phyloP scores from a whole-genome alignment of 2,329 filamentous ascomycete genomes.

The Epichloe hybrida region DNA sequence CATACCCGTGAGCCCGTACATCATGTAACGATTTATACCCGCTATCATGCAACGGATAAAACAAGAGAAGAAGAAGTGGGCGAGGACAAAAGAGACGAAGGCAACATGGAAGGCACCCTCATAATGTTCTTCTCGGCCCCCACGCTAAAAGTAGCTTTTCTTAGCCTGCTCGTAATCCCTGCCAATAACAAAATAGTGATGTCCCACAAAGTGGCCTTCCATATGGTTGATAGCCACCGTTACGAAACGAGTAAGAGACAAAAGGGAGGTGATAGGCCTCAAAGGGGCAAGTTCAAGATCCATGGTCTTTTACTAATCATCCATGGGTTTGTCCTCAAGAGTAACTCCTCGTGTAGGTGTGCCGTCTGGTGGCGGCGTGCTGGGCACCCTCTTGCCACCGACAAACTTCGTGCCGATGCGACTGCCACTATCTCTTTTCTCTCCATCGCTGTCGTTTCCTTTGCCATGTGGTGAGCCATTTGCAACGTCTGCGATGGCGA shows the following conservation, averaged over 20 bases:
- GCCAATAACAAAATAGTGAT: too few species aligned
- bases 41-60: background rate
- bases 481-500: conserved; percentile 24
- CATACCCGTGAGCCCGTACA: background rate
- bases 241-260: too few species aligned
- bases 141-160: too few species aligned
- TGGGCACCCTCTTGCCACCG: conserved; percentile 31
- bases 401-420: conserved; percentile 30
- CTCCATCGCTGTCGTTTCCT: conserved; percentile 16
- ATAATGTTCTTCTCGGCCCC: too few species aligned
- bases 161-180: too few species aligned
- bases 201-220: too few species aligned
- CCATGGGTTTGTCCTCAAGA: conserved; percentile 39
- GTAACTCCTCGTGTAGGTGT: conserved; percentile 30
- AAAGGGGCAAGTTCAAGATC: background rate
- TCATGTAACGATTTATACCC: background rate
- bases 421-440: conserved; percentile 53
- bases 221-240: too few species aligned
- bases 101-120: background rate
- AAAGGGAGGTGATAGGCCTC: background rate
- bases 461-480: conserved; percentile 26
- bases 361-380: conserved; percentile 17
- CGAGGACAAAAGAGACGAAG: background rate
- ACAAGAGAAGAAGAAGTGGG: background rate
- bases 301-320: conserved; percentile 23